Evolutionary conservation across 305 asterid genomes (phyloP).

Genomic region (Ruellia speciosa): DNA sequence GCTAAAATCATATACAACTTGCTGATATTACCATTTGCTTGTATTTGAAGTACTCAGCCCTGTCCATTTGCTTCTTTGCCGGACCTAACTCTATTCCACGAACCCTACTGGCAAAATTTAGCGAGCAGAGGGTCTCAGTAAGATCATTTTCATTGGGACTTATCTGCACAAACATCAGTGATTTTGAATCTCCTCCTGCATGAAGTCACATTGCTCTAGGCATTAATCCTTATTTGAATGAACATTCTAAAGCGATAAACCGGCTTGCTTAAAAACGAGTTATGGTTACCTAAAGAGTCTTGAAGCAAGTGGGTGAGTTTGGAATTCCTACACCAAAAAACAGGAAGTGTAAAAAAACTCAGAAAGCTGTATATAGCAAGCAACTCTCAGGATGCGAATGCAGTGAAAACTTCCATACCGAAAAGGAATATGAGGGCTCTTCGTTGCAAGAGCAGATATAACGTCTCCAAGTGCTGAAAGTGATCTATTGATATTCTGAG

Average conservation of each 20-base stretch:
- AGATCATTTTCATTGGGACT: constrained; percentile 86
- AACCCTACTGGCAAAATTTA: constrained; percentile 91
- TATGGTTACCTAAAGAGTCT: constrained; percentile 75
- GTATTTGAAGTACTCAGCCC: constrained; percentile 62
- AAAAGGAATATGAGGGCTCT: constrained; percentile 83
- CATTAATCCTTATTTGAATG: background rate
- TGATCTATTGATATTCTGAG: constrained; percentile 87
- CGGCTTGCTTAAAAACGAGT: background rate
- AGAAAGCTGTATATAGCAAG: background rate
- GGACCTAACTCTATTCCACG: constrained; percentile 94
- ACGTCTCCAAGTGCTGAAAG: constrained; percentile 97
- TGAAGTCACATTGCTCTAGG: constrained; percentile 5
- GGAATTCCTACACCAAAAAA: constrained; percentile 61
- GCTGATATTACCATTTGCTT: constrained; percentile 89
- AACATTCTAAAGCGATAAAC: background rate
- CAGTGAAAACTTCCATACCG: constrained; percentile 33
- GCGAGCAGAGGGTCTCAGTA: constrained; percentile 90
- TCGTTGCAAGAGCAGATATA: constrained; percentile 83
- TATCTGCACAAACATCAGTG: constrained; percentile 92
- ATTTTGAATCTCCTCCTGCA: constrained; percentile 94
- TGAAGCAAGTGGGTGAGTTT: constrained; percentile 98
- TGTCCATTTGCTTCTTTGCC: constrained; percentile 89
- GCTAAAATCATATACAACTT: constrained; percentile 41
- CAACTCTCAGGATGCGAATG: background rate
- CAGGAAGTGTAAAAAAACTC: constrained; percentile 3